Conservation (phyloP, 352 stramenopile genomes). For the Phytophthora foliorum region DNA sequence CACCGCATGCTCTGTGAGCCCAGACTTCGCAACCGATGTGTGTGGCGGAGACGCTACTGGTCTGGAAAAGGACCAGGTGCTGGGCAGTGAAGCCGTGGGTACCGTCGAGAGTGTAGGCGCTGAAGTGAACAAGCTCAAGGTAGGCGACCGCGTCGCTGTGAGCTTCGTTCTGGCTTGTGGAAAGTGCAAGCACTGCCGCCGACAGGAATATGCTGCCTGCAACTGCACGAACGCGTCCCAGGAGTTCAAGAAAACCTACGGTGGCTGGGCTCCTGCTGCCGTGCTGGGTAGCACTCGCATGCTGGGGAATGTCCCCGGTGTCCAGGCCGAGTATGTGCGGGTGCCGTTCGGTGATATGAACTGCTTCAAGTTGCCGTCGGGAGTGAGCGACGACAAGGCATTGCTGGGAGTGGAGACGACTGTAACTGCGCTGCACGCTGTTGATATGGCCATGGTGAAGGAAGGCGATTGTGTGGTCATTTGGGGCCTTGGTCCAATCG, state of each 20-base stretch:
- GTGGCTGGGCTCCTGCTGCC: constrained; percentile 68
- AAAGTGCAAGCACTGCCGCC: constrained; percentile 71
- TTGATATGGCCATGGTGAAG: constrained; percentile 63
- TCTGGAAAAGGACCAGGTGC: constrained; percentile 70
- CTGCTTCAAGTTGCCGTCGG: constrained; percentile 68
- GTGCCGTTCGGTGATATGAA: constrained; percentile 81
- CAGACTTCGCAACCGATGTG: constrained; percentile 62
- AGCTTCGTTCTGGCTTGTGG: constrained; percentile 80
- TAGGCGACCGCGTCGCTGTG: constrained; percentile 78
- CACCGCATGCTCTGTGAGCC: constrained; percentile 67
- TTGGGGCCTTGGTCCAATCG: constrained; percentile 75
- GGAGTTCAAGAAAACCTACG: constrained; percentile 73
- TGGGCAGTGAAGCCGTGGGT: constrained; percentile 79
- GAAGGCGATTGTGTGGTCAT: constrained; percentile 63
- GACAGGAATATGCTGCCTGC: constrained; percentile 70
- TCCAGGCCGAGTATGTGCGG: constrained; percentile 79
- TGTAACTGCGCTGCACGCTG: constrained; percentile 65
- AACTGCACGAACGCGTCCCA: constrained; percentile 79
- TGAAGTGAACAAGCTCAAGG: constrained; percentile 60
- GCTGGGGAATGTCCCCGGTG: constrained; percentile 68
- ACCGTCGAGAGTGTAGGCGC: constrained; percentile 62
- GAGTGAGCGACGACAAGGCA: constrained; percentile 69
- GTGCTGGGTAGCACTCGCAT: constrained; percentile 67
- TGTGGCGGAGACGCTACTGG: constrained; percentile 43
- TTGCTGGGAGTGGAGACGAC: constrained; percentile 74